Conservation (phyloP, 257 asterid genomes). For the Solanum habrochaites region DNA sequence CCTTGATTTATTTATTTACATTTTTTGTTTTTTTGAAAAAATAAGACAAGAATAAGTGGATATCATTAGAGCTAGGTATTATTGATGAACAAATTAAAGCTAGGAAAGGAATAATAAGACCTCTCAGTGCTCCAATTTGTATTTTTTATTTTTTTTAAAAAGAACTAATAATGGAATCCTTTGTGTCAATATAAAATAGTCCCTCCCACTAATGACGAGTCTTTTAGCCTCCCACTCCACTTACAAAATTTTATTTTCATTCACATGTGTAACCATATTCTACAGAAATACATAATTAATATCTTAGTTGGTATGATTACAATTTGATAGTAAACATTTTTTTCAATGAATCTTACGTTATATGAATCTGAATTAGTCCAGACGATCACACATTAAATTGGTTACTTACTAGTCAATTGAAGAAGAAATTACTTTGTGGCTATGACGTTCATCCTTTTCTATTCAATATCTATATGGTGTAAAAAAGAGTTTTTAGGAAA, state of each 20-base stretch:
- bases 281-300: not conserved
- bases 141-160: not conserved
- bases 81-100: not conserved
- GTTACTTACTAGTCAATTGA: not conserved
- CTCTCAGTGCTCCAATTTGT: slow-evolving; percentile 40
- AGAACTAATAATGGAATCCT: slow-evolving; percentile 32
- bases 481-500: not conserved
- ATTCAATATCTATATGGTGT: not conserved
- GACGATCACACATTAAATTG: not conserved
- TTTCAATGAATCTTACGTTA: accelerated
- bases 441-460: not conserved
- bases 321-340: not conserved
- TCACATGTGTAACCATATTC: not conserved
- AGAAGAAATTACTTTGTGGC: not conserved
- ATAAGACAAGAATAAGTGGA: not conserved
- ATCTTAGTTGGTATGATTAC: not conserved
- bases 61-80: not conserved
- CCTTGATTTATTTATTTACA: not conserved
- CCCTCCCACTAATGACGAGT: slow-evolving; percentile 33
- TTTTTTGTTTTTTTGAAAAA: not conserved
- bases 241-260: not conserved
- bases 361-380: not conserved
- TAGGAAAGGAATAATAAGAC: not conserved
- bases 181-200: slow-evolving; percentile 42
- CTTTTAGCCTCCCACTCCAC: slow-evolving; percentile 30